Base-by-base conservation (phyloP, 352 stramenopile genomes). In the Pythium periplocum region DNA sequence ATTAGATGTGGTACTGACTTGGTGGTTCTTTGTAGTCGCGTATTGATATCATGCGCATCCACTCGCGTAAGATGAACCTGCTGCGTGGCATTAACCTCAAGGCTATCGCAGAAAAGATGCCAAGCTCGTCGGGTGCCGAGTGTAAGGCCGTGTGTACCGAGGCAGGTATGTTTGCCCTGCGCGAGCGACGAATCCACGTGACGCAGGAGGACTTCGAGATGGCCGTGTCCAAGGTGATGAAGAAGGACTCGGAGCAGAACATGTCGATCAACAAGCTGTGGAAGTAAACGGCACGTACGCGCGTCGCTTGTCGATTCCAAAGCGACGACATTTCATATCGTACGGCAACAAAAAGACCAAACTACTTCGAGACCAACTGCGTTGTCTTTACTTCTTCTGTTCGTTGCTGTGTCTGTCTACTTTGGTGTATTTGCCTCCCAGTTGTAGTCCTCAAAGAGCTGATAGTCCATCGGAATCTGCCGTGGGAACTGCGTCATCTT, bases 171-270 rank as follows among this genome's bases (percentile, higher is more conserved):
- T 99, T 99, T 85, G 97, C 97, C n/a, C 73, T 99, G 41, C 84
- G 97, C 61, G 97, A 99, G 81, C 87, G 97, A 61, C 88, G 97
- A 56, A 98, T 99, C 51, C 97, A 99, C 81, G 97, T 99, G 31
- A 99, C 97, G 32, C 97, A 99, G 70, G 97, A 99, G 81, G 97
- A 99, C 80, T 99, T 99, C 73, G 96, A 99, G 74, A 99, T 99
- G 97, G 96, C 97, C 8, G 97, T 99, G 31, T 97, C 91, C 51
- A 99, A 99, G 87, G 97, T 99, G 55, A 99, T 99, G 97, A 99
- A 99, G 96, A 99, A 99, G 82, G 97, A 99, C 64, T 93, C 86
- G 51, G 97, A 99, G 64, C 78, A 88, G 62, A 91, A 91, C 76
- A 98, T 99, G 78, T 98, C 93, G 75, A 96, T 99, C 67, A 96